Percentiles rank a stretch among this genome's conserved stretches.
Evolutionary conservation across 306 rosid genomes (phyloP).

Genomic region (Dryas octopetala): DNA sequence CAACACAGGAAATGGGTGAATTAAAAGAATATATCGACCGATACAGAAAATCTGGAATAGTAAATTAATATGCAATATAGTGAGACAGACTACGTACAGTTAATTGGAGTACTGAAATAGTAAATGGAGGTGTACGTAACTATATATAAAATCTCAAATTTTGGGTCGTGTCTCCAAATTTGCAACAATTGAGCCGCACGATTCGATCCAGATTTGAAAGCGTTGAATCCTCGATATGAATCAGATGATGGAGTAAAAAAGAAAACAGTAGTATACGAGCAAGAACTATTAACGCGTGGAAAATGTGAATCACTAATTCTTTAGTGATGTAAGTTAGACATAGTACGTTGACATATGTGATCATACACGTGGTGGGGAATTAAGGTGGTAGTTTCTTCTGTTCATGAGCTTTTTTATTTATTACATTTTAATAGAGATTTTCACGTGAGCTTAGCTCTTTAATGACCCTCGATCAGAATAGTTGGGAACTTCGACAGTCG

Average conservation of each 20-base stretch:
- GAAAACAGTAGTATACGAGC: too few species aligned
- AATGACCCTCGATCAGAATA: constrained; percentile 1
- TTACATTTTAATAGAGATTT: neutral
- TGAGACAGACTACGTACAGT: too few species aligned
- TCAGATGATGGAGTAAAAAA: too few species aligned
- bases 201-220: constrained; percentile 14
- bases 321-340: too few species aligned
- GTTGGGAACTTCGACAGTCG: neutral
- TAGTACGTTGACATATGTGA: too few species aligned
- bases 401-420: neutral
- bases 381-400: neutral
- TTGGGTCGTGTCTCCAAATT: constrained; percentile 6
- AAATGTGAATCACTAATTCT: neutral
- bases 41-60: neutral
- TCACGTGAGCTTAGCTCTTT: constrained; percentile 21
- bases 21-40: neutral
- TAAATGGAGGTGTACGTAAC: too few species aligned
- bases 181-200: constrained; percentile 8
- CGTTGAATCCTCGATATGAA: constrained; percentile 4
- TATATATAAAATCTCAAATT: neutral
- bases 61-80: too few species aligned
- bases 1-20: constrained; percentile 3
- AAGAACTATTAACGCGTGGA: neutral
- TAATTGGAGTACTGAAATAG: too few species aligned
- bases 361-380: constrained; percentile 8